Conservation (phyloP, 2,329 filamentous ascomycete species). For the Trichoderma pleuroti region DNA sequence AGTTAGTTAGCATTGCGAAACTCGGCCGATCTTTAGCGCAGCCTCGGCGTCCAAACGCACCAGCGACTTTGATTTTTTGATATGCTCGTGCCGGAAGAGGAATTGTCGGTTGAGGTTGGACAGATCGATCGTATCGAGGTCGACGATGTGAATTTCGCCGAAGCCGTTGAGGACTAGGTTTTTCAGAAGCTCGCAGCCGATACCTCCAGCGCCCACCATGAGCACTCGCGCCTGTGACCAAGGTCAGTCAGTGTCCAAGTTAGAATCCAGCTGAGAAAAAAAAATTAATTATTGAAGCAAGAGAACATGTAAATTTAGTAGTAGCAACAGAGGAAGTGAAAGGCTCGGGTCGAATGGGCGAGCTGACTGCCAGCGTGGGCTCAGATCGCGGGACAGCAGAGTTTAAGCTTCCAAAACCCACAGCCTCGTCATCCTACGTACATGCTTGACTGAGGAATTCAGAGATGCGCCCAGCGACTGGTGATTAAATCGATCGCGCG, state of each 20-base stretch:
- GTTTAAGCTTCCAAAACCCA: neutral
- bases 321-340: neutral
- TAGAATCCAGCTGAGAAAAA: neutral
- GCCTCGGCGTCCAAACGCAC: slow-evolving; percentile 47
- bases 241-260: slow-evolving; percentile 11
- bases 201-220: slow-evolving; percentile 94
- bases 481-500: slow-evolving; percentile 54
- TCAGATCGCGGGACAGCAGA: neutral
- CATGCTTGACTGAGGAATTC: slow-evolving; percentile 66
- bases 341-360: no score
- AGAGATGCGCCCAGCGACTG: slow-evolving; percentile 65
- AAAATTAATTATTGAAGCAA: neutral
- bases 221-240: slow-evolving; percentile 69
- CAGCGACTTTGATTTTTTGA: slow-evolving; percentile 93
- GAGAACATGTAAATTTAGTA: neutral
- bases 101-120: slow-evolving; percentile 98
- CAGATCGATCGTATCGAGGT: slow-evolving; percentile 96
- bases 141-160: slow-evolving; percentile 88
- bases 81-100: slow-evolving; percentile 92
- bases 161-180: slow-evolving; percentile 91
- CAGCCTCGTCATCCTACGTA: slow-evolving; percentile 37
- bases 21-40: neutral
- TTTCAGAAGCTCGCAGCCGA: slow-evolving; percentile 96
- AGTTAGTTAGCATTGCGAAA: slow-evolving; percentile 8
- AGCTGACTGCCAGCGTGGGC: neutral